Base-by-base conservation (phyloP, 768 basidiomycete genomes). In the Tylopilus sp. region DNA sequence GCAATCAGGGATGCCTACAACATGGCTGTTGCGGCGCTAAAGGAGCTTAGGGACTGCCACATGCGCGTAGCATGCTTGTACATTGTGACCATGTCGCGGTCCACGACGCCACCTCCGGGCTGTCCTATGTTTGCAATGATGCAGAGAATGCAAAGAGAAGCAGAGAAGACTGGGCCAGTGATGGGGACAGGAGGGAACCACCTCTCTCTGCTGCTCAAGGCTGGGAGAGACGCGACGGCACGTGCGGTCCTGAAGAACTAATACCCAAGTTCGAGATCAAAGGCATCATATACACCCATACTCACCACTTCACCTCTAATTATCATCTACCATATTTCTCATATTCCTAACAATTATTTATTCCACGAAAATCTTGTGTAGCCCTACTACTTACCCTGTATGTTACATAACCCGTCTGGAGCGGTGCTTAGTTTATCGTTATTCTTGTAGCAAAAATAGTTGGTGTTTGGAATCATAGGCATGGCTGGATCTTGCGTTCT, bases 111-210 rank as follows among this genome's bases (percentile, higher is more conserved):
- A 54, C 71, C 72, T 38, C 69, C 65, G 12, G 78, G 75, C 29
- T 82, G 78, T 61, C 85, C 77, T 25, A 77, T 80, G 55, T 75
- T 75, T 58, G 80, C 76, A 29, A 84, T 79, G 81, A 78, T 79
- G 68, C 71, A 71, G 49, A 72, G 74, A 51, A 70, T 80, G 54
- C 73, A 79, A 48, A 70, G 67, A 36, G 71, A 70, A 43, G 73
- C 73, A 30, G 69, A 72, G 40, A 72, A 73, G 58, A 58, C 76
- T 45, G 80, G 81, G 0, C 83, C 79, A 21, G 79, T 83, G 16
- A 80, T 84, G 36, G 96, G 96, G 3, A 98, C 96, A 1, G 96
- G 96, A 28, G 96, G 96, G 3, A 97, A 87, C 56, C 84, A 86
- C 34, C 74, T 98, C 21, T 82, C 91, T 13, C 70, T 80, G 12